These are phyloP conservation scores for Jackrogersella minutella DNA, from an alignment of 495 filamentous ascomycete species.

Conservation along the genomic window DNA sequence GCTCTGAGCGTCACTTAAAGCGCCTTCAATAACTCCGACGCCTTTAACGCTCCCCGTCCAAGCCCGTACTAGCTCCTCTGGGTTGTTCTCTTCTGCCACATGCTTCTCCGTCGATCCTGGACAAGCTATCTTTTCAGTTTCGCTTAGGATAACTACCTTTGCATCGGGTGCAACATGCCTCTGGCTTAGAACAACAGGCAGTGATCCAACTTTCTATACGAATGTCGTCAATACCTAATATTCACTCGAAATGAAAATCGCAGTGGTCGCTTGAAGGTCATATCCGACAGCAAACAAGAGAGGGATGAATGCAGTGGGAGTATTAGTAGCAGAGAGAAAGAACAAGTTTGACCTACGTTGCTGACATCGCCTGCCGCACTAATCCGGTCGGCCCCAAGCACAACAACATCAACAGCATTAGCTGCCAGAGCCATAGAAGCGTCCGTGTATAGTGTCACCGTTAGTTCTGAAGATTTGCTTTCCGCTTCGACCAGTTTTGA, in stretches of 20 bases:
- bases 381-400: constrained; percentile 71
- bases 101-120: constrained; percentile 46
- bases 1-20: background rate
- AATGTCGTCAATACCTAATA: constrained; percentile 10
- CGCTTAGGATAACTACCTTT: constrained; percentile 63
- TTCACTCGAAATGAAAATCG: background rate
- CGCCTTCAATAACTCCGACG: constrained; percentile 26
- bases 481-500: constrained; percentile 53
- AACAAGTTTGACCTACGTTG: constrained; percentile 52
- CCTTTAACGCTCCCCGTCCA: constrained; percentile 52
- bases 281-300: background rate
- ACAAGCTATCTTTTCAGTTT: constrained; percentile 67
- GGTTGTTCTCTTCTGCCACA: constrained; percentile 59
- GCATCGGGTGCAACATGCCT: constrained; percentile 52
- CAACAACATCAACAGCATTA: constrained; percentile 56
- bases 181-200: constrained; percentile 62
- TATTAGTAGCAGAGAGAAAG: background rate
- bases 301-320: too few species aligned
- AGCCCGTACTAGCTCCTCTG: constrained; percentile 53
- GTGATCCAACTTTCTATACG: constrained; percentile 65
- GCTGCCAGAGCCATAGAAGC: constrained; percentile 65
- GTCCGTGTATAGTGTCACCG: constrained; percentile 65
- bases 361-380: constrained; percentile 63
- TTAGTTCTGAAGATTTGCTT: constrained; percentile 35
- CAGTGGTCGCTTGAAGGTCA: background rate